Evolutionary conservation across 140 eudicot species (phyloP).

Genomic region (Ambrosia hybrid): DNA sequence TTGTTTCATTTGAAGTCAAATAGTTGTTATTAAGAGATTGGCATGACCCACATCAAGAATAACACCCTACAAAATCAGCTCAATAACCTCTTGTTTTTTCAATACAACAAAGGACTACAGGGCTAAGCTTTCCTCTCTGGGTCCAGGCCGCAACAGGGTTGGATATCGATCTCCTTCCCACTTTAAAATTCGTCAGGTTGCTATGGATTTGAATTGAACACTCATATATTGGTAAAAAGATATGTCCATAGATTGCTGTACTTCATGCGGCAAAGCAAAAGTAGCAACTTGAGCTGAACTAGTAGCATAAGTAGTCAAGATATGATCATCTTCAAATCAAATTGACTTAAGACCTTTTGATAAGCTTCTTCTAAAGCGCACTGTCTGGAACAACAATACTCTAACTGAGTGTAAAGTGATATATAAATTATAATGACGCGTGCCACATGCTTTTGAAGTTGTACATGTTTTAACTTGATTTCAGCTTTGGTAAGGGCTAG

Average conservation of each 20-base stretch:
- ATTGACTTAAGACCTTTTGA: not conserved
- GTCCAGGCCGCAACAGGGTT: not conserved
- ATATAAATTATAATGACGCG: constrained; percentile 2
- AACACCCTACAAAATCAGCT: not conserved
- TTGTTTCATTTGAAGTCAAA: too few relatives aligned
- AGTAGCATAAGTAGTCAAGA: not conserved
- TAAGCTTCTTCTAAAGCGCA: constrained; percentile 9
- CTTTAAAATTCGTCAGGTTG: not conserved
- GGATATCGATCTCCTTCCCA: not conserved
- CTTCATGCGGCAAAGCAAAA: not conserved
- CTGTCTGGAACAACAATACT: not conserved
- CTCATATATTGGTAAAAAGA: not conserved
- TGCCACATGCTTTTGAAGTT: constrained; percentile 10
- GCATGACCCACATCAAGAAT: not conserved
- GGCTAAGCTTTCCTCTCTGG: not conserved
- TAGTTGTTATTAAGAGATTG: too few relatives aligned
- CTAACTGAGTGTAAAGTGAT: not conserved
- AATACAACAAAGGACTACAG: not conserved
- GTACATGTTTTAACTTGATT: constrained; percentile 12
- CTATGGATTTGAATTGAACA: not conserved
- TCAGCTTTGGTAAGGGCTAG: constrained; percentile 8
- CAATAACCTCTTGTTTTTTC: not conserved
- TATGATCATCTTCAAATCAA: constrained; percentile 12
- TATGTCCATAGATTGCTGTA: not conserved
- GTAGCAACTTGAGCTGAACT: constrained; percentile 10